phyloP scores from a whole-genome alignment of 2,329 filamentous ascomycete species.

The Talaromyces sp. region DNA sequence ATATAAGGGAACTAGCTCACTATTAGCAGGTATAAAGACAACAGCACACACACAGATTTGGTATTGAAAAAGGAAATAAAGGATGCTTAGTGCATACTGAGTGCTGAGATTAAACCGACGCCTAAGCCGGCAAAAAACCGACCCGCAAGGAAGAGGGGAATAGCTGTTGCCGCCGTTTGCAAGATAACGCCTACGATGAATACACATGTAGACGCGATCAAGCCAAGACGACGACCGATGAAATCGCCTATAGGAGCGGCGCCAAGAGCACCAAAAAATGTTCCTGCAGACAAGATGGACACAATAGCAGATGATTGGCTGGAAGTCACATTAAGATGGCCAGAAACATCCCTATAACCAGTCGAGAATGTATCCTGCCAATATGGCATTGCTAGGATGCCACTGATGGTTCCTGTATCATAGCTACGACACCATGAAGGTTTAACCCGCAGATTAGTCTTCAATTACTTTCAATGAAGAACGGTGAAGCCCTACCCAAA shows the following conservation, averaged over 20 bases:
- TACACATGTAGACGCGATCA: conserved; percentile 61
- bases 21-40: no score
- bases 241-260: conserved; percentile 67
- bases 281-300: conserved; percentile 79
- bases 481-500: no score
- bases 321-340: conserved; percentile 45
- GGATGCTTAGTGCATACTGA: conserved; percentile 31
- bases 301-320: conserved; percentile 68
- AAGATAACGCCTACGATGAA: conserved; percentile 70
- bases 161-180: conserved; percentile 61
- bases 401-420: conserved; percentile 10
- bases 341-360: conserved; percentile 7
- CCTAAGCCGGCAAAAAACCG: conserved; percentile 62
- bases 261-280: conserved; percentile 66
- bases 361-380: conserved; percentile 4
- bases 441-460: no score
- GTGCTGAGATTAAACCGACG: conserved; percentile 55
- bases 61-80: no score
- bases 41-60: no score
- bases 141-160: conserved; percentile 53
- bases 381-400: conserved; percentile 6
- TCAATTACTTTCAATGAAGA: no score
- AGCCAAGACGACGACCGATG: conserved; percentile 64
- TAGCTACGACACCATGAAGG: no score
- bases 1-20: neutral